Conservation (phyloP, 371 early-diverging fungal species). For the Mucor plumbeus region DNA sequence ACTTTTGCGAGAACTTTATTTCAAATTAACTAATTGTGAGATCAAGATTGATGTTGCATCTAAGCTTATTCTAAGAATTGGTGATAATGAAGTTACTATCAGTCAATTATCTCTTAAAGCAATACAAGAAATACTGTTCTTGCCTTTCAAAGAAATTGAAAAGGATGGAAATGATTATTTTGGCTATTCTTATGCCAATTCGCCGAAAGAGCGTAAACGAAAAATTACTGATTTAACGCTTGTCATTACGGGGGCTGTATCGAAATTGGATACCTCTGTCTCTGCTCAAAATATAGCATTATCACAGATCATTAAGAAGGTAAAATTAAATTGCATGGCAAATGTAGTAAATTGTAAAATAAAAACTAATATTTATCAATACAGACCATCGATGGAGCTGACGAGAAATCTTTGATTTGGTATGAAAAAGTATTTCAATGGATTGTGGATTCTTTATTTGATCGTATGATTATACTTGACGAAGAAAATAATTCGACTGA, state of each 20-base stretch:
- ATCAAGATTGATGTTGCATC: conserved; percentile 76
- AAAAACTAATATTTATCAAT: neutral
- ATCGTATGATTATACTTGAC: conserved; percentile 61
- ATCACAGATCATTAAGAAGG: conserved; percentile 42
- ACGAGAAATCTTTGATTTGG: conserved; percentile 39
- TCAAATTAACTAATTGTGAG: conserved; percentile 46
- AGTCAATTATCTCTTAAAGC: conserved; percentile 75
- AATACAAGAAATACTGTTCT: conserved; percentile 77
- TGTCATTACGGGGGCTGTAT: conserved; percentile 55
- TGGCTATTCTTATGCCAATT: conserved; percentile 37
- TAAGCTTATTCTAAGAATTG: conserved; percentile 74
- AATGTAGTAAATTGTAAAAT: too few species aligned
- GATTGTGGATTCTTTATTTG: conserved; percentile 73
- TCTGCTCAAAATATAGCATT: conserved; percentile 28
- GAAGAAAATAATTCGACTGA: conserved; percentile 44
- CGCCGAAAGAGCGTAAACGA: conserved; percentile 45
- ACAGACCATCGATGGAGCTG: conserved; percentile 39
- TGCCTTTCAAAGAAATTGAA: conserved; percentile 51
- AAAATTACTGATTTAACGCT: conserved; percentile 47
- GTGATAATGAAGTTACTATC: conserved; percentile 82
- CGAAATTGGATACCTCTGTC: conserved; percentile 33
- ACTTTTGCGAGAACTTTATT: conserved; percentile 75
- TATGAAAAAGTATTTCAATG: conserved; percentile 59
- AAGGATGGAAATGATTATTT: conserved; percentile 44
- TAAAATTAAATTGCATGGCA: neutral